Evolutionary conservation across 805 yeast species (phyloP), one percentile per base, ranked within the genome.

Genomic region (Myxozyma vanderwaltii): DNA sequence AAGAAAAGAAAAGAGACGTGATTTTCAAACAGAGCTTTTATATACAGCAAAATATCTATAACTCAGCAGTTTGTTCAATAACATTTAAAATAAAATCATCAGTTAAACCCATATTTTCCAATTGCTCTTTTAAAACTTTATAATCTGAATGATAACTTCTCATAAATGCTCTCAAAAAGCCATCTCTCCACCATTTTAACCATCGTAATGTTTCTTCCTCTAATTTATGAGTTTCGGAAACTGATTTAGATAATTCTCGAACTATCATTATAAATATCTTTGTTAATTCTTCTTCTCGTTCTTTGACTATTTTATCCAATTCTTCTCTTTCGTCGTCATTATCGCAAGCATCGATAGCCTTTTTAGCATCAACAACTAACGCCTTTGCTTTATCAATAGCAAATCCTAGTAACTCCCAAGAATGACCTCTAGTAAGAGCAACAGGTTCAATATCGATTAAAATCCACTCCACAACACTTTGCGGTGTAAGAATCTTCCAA

Each of bases 381-480:
- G 39, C 13, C 17, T 57, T 54, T 7, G 62, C 59, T 33, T 58
- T 69, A 60, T 51, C 60, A 21, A 66, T 50, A 15, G 65, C 62
- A 29, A 51, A 41, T 10, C 56, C 56, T 4, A 66, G 23, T 13
- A 58, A 46, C 38, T 65, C 69, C 65, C 66, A 67, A 4, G 61
- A 35, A 38, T 59, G 51, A 13, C 51, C 55, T 21, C 51, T 44
- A 19, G 56, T 49, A 33, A 63, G 59, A 12, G 51, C 31, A n/a
- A 45, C 51, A 13, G 52, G 50, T 7, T 64, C 41, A 65, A 67
- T 53, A 21, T 75, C 77, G 17, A 71, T 66, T 59, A 82, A 76
- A 4, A 83, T 69, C 60, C 76, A 77, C 41, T 76, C 70, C 36
- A 83, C 70, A 40, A 82, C 69, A n/a, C 79, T 71, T 21, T 65